phyloP scores from a whole-genome alignment of 129 eudicot species.

The Flaveria trinervia region DNA sequence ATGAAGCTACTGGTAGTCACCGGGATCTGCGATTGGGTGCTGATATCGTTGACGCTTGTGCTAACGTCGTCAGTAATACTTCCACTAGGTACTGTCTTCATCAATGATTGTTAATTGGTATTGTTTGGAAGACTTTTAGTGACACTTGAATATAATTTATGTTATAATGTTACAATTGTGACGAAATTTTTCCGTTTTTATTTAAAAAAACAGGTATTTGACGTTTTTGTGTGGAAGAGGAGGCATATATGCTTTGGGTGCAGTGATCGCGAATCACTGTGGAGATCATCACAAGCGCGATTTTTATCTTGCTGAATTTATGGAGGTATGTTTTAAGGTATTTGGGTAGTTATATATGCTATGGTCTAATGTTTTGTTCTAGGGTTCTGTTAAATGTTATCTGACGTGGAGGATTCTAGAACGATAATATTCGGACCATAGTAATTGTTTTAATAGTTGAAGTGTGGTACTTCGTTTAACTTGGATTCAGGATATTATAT shows the following conservation, averaged over 20 bases:
- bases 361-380: no score
- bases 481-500: no score
- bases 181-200: not conserved
- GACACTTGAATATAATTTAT: no score
- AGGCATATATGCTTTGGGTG: conserved; percentile 81
- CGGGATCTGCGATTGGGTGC: conserved; percentile 52
- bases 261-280: conserved; percentile 55
- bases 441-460: no score
- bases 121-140: no score
- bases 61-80: conserved; percentile 40
- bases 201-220: conserved; percentile 50
- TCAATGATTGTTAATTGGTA: not conserved
- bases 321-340: conserved; percentile 23
- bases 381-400: no score
- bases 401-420: no score
- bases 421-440: no score
- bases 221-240: conserved; percentile 87
- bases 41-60: conserved; percentile 62
- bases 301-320: conserved; percentile 47
- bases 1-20: conserved; percentile 67
- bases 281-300: conserved; percentile 58
- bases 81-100: conserved; percentile 54
- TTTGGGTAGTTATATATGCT: not conserved
- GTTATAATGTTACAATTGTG: not conserved
- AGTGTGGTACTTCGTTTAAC: no score